phyloP scores from a whole-genome alignment of 2,329 filamentous ascomycete genomes.

The Neoascochyta sp. region DNA sequence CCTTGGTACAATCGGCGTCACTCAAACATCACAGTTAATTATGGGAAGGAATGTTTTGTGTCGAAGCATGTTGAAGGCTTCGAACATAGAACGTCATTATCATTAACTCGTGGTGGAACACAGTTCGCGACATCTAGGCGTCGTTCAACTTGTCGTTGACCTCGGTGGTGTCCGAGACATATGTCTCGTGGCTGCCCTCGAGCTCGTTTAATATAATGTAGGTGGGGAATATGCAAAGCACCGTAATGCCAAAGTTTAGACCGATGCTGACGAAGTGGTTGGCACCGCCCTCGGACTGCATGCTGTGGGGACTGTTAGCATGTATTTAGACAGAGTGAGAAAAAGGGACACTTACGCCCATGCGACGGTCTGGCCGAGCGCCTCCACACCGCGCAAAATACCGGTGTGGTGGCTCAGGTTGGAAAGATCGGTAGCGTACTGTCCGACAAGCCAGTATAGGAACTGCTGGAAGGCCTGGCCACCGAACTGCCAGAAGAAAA shows the following conservation, averaged over 20 bases:
- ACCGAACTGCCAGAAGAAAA: constrained; percentile 38
- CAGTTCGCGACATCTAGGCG: no score
- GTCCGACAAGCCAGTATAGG: constrained; percentile 37
- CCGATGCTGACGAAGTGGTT: constrained; percentile 38
- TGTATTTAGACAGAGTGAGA: background rate
- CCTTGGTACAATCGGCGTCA: no score
- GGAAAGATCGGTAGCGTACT: constrained; percentile 33
- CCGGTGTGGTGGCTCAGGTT: constrained; percentile 34
- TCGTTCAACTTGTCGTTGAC: constrained; percentile 11
- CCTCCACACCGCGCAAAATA: constrained; percentile 35
- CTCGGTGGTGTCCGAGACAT: constrained; percentile 18
- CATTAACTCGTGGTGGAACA: no score
- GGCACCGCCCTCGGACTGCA: constrained; percentile 36
- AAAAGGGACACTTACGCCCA: constrained; percentile 27
- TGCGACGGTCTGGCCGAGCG: constrained; percentile 35
- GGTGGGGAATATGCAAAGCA: constrained; percentile 30
- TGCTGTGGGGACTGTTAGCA: constrained; percentile 16
- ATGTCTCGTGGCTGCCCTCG: constrained; percentile 30
- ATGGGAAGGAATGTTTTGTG: no score
- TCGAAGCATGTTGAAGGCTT: no score
- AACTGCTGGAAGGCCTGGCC: constrained; percentile 39
- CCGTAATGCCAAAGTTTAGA: constrained; percentile 34
- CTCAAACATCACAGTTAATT: no score
- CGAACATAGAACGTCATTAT: no score
- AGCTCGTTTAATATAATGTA: constrained; percentile 34